Evolutionary conservation across 192 early-diverging fungal species (phyloP).

Genomic region (Paraglomus brasilianum): DNA sequence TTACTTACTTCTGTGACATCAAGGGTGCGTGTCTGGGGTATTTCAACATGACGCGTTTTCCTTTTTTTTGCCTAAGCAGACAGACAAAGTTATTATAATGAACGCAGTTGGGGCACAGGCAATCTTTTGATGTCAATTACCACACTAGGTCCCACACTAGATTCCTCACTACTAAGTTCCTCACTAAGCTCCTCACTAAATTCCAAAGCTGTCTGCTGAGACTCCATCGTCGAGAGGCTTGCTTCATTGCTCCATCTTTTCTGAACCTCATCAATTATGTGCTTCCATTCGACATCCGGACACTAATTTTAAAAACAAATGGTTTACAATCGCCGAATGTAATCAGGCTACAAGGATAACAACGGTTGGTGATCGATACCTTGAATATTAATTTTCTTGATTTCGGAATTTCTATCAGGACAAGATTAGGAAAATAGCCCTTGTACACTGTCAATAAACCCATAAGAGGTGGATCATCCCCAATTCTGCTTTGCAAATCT

Average conservation of each 20-base stretch:
- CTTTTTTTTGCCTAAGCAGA: slow-evolving; percentile 37
- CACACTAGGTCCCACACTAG: too few relatives aligned
- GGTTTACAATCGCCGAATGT: too few relatives aligned
- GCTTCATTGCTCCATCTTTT: slow-evolving; percentile 36
- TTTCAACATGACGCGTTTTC: slow-evolving; percentile 39
- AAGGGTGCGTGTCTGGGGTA: slow-evolving; percentile 38
- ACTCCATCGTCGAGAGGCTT: too few relatives aligned
- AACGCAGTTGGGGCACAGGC: too few relatives aligned
- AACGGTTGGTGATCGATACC: neutral
- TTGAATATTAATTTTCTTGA: slow-evolving; percentile 42
- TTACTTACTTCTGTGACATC: slow-evolving; percentile 33
- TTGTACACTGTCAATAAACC: slow-evolving; percentile 51
- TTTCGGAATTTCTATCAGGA: slow-evolving; percentile 34
- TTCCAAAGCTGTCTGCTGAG: too few relatives aligned
- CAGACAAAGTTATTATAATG: neutral
- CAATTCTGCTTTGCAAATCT: slow-evolving; percentile 37
- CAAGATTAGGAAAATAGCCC: slow-evolving; percentile 45
- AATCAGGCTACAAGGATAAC: neutral
- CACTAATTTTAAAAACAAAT: slow-evolving; percentile 31
- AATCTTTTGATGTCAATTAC: too few relatives aligned
- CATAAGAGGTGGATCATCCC: slow-evolving; percentile 41
- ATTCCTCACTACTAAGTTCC: too few relatives aligned
- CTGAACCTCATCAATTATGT: slow-evolving; percentile 35
- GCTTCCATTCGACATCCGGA: slow-evolving; percentile 38
- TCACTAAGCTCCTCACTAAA: too few relatives aligned